Evolutionary conservation across 345 rosid species (phyloP), one percentile per base, ranked within the genome.

Genomic region (Physaria fendleri): DNA sequence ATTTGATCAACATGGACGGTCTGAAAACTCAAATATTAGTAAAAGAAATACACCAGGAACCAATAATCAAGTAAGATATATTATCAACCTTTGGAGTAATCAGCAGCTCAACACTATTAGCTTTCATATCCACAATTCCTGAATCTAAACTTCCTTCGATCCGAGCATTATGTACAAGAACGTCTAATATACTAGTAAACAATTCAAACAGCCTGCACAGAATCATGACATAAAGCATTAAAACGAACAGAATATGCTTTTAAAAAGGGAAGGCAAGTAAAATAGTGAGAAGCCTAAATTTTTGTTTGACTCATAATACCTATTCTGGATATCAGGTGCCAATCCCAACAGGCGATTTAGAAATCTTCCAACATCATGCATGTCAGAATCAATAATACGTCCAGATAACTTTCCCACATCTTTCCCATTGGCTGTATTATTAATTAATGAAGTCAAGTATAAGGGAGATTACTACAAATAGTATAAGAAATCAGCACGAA

Each of bases 291-390:
- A 20, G 23, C 11, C 21, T 63, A 16, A 49, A 32, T 3, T 47
- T 14, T 5, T 40, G 17, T 28, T 56, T 52, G 49, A 44, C 27
- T 5, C 4, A 49, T 48, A 27, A 9, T 17, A 88, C 98, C 97
- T 83, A 76, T 93, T 93, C 62, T 93, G 99, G 71, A 93, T 88
- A 42, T 89, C 97, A 48, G 99, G 94, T 49, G 99, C 95, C 74
- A 93, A 79, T 54, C 98, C 98, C 47, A 89, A 74, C 62, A 93
- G 89, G 21, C 99, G 87, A 78, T 92, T 92, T 41, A 92, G 81
- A 69, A 88, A 92, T 71, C 97, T 84, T 13, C 97, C 98, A 71
- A 86, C 91, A 63, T 92, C 98, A 56, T 88, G 96, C 98, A 92
- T 92, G 70, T 92, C 98, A 13, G 98, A 88, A 79, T 92, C 98